Percentiles rank a stretch among this genome's conserved stretches.
Conservation (phyloP, 1,139 yeast species). For the Saccharomyces hybrid region DNA sequence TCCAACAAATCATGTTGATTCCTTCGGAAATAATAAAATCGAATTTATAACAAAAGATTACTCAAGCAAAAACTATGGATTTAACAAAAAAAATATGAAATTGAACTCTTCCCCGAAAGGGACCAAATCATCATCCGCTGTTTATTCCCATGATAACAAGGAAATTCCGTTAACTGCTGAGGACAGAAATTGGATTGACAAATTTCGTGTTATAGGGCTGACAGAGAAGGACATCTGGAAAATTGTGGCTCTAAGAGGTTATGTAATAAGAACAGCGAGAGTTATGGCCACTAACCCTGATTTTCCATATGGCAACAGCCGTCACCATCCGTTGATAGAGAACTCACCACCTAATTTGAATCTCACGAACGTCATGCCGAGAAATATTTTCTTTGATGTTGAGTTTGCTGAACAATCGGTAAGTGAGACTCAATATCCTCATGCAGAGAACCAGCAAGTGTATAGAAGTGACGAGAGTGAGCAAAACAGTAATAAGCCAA, state of each 20-base stretch:
- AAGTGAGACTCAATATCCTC: neutral
- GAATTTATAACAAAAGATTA: conserved; percentile 34
- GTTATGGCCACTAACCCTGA: conserved; percentile 8
- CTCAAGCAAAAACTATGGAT: conserved; percentile 24
- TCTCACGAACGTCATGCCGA: conserved; percentile 41
- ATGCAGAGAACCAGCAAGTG: neutral
- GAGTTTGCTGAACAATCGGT: conserved; percentile 13
- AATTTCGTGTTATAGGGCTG: conserved; percentile 63
- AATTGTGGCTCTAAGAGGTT: conserved; percentile 58
- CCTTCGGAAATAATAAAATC: conserved; percentile 38
- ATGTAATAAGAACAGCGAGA: conserved; percentile 53
- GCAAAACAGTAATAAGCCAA: neutral
- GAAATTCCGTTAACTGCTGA: conserved; percentile 42
- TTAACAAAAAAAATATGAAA: conserved; percentile 23
- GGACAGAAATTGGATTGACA: conserved; percentile 70
- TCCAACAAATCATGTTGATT: conserved; percentile 34
- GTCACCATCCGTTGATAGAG: neutral
- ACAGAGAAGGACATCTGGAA: conserved; percentile 77
- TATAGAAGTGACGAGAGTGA: conserved; percentile 1
- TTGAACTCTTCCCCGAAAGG: conserved; percentile 5
- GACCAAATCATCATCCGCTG: conserved; percentile 10
- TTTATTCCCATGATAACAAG: conserved; percentile 33
- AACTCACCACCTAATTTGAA: conserved; percentile 3
- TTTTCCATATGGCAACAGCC: conserved; percentile 11
- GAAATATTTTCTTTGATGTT: conserved; percentile 62